Conservation (phyloP, 2,329 filamentous ascomycete genomes). For the Keithomyces neogunnii region DNA sequence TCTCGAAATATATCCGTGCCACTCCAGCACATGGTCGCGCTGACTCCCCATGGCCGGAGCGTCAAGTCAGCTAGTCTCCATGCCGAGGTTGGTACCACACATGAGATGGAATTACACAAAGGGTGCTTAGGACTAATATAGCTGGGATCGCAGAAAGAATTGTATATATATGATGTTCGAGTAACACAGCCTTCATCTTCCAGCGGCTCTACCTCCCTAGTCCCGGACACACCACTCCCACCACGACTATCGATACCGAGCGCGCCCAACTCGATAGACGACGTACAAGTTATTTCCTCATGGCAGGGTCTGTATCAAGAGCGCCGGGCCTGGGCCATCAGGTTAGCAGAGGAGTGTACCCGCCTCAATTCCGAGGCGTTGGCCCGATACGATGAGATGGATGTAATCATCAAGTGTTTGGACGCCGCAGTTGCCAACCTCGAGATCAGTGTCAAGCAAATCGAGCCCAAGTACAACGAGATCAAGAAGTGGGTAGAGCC, state of each 20-base stretch:
- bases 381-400: conserved; percentile 62
- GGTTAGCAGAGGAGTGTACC: conserved; percentile 60
- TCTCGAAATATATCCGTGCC: conserved; percentile 66
- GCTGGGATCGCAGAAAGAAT: conserved; percentile 54
- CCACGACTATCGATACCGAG: conserved; percentile 49
- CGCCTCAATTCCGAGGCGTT: conserved; percentile 54
- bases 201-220: conserved; percentile 31
- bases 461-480: conserved; percentile 65
- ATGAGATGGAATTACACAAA: not conserved
- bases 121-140: not conserved
- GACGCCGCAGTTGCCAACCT: conserved; percentile 82
- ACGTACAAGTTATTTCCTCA: conserved; percentile 72
- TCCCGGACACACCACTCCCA: conserved; percentile 42
- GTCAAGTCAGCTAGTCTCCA: conserved; percentile 73
- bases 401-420: conserved; percentile 69
- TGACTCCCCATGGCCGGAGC: conserved; percentile 78
- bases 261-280: conserved; percentile 75
- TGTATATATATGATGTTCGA: conserved; percentile 86
- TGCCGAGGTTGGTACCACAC: conserved; percentile 54
- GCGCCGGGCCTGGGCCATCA: conserved; percentile 70
- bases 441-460: conserved; percentile 61
- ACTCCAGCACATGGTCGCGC: conserved; percentile 70
- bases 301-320: conserved; percentile 84
- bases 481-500: conserved; percentile 62
- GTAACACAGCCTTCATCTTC: conserved; percentile 52